Base-by-base conservation (phyloP, 1,139 yeast species). In the Lodderomyces pseudojiufengensis region DNA sequence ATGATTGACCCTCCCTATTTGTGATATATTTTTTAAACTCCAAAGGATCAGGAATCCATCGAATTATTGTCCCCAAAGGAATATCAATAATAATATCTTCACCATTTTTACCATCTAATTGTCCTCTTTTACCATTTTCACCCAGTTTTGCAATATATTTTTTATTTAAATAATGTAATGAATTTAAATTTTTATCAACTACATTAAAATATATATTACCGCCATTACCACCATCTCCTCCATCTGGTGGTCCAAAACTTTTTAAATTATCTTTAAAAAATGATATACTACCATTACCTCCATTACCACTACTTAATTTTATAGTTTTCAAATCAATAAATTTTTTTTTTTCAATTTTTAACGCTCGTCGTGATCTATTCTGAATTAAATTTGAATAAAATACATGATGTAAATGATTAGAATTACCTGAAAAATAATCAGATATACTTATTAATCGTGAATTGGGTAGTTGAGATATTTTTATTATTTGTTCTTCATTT, bases 161-260 rank as follows among this genome's bases (percentile, higher is more conserved):
- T 30, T 81, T 73, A 43, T 75, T 75, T 16, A 92, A 53, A 45
- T 79, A 77, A 50, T 87, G 90, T 41, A 92, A 61, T 1, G 92
- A 80, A 26, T 80, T 75, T 37, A 82, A 51, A 11, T 84, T 85
- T 21, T 37, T 35, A 30, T 76, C 78, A 2, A 82, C 80, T 2
- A 95, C 95, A 54, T 80, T 85, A 4, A 92, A 74, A 53, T 82
- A 90, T 3, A 92, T 74, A 37, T 84, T 73, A 2, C 98, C 98
- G 9, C 98, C 98, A 43, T 71, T 66, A 5, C 98, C 98, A 16
- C 98, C 98, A 59, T 92, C 97, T 11, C 98, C 98, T 16, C 98
- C 98, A 57, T 90, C 95, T 0, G 98, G 95, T 0, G 98, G 97
- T 0, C 98, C 98, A 13, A 73, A 70, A 0, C 95, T 73, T 29